These are phyloP conservation scores for Cyberlindnera euphorbiae DNA, from an alignment of 805 yeast species.

Conservation along the genomic window DNA sequence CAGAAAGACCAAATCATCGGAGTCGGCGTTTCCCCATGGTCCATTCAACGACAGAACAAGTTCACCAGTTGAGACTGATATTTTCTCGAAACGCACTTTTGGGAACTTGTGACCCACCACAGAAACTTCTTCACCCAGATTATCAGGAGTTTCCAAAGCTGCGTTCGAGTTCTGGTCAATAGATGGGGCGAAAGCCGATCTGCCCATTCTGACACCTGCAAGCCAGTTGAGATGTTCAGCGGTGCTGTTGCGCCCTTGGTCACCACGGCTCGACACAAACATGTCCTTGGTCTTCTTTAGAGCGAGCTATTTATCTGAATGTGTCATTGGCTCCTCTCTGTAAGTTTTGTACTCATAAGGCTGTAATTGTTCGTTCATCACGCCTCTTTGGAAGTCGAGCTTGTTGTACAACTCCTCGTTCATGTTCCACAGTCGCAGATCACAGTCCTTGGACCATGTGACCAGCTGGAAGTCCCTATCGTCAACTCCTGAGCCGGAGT, in stretches of 20 bases:
- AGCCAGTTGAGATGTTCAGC: conserved; percentile 83
- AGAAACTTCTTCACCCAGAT: conserved; percentile 89
- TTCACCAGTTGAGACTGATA: conserved; percentile 82
- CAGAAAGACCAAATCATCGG: conserved; percentile 50
- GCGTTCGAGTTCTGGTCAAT: conserved; percentile 31
- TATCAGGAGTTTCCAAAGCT: conserved; percentile 43
- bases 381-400: conserved; percentile 36
- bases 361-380: conserved; percentile 29
- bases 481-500: conserved; percentile 41
- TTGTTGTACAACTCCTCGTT: conserved; percentile 43
- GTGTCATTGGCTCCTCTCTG: conserved; percentile 43
- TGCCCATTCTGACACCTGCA: conserved; percentile 73
- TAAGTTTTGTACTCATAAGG: conserved; percentile 43
- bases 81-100: conserved; percentile 77
- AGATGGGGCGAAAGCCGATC: conserved; percentile 26
- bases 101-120: conserved; percentile 86
- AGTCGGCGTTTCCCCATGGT: conserved; percentile 48
- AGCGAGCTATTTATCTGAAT: conserved; percentile 28
- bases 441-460: conserved; percentile 91
- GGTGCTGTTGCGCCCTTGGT: conserved; percentile 29
- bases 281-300: conserved; percentile 35
- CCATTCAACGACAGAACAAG: conserved; percentile 77
- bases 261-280: conserved; percentile 36
- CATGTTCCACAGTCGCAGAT: conserved; percentile 77
- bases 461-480: conserved; percentile 87